These are phyloP conservation scores for Penicillium daleae DNA, from an alignment of 495 filamentous ascomycete species.

Conservation along the genomic window DNA sequence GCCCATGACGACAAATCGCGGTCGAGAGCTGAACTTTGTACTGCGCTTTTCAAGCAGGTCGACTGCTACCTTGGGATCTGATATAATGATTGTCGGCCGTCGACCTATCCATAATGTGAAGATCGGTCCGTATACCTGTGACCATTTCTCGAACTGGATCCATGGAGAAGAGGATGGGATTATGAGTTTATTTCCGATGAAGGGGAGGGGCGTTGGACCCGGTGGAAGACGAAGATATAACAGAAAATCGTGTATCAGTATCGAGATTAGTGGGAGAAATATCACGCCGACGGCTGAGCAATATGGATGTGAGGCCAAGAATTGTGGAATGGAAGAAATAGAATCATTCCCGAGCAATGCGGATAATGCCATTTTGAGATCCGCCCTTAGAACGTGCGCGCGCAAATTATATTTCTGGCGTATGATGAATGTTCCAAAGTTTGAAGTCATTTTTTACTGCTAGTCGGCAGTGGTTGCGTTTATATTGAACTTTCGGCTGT, in stretches of 20 bases:
- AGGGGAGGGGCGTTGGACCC: conserved; percentile 19
- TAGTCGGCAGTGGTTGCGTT: neutral
- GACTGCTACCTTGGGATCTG: conserved; percentile 62
- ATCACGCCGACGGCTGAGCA: neutral
- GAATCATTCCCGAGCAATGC: neutral
- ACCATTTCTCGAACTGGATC: conserved; percentile 62
- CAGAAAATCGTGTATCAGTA: conserved; percentile 18
- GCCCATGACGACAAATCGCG: conserved; percentile 59
- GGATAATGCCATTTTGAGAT: neutral
- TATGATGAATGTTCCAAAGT: neutral
- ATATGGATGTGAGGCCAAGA: neutral
- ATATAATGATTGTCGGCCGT: conserved; percentile 64
- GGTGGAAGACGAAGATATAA: conserved; percentile 19
- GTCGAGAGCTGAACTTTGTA: conserved; percentile 56
- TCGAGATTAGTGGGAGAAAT: neutral
- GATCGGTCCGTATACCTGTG: conserved; percentile 57
- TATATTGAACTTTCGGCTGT: neutral
- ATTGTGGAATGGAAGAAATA: neutral
- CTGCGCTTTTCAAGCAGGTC: conserved; percentile 59
- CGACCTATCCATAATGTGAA: conserved; percentile 67
- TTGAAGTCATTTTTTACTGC: neutral
- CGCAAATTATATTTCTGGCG: neutral
- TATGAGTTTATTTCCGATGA: conserved; percentile 56
- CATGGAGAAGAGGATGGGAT: conserved; percentile 59
- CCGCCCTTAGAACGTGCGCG: neutral